A percentile compares a stretch with the other conserved stretches of the same genome.
Evolutionary conservation across 768 basidiomycete genomes (phyloP).

Genomic region (Fomitopsis pulvina): DNA sequence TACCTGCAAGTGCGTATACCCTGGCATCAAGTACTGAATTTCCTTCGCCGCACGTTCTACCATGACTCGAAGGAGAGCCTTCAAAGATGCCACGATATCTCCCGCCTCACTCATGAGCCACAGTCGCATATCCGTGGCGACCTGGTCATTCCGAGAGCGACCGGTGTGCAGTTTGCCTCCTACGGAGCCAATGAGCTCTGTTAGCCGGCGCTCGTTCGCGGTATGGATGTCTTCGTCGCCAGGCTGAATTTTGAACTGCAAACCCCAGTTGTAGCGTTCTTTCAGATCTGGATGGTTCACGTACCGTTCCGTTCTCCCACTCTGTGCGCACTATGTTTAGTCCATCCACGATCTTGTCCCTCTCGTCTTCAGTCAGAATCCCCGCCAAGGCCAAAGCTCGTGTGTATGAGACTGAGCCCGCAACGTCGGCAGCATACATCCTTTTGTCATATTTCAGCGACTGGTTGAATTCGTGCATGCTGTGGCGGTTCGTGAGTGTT

Average conservation of each 20-base stretch:
- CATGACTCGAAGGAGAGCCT: constrained; percentile 80
- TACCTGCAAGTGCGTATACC: constrained; percentile 97
- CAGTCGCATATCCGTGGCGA: constrained; percentile 95
- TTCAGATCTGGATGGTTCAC: not conserved
- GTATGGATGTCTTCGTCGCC: constrained; percentile 99
- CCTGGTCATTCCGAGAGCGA: constrained; percentile 95
- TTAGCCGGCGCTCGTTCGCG: constrained; percentile 92
- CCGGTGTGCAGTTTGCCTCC: constrained; percentile 98
- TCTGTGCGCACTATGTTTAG: constrained; percentile 72
- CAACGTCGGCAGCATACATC: constrained; percentile 90
- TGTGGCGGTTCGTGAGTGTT: constrained; percentile 28
- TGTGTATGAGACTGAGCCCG: constrained; percentile 93
- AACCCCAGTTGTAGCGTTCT: not conserved
- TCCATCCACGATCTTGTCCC: constrained; percentile 64
- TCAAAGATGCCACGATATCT: constrained; percentile 60
- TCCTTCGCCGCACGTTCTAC: constrained; percentile 92
- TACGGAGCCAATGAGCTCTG: constrained; percentile 86
- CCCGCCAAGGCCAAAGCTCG: constrained; percentile 76
- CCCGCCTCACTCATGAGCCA: constrained; percentile 84
- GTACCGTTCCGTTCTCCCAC: constrained; percentile 74
- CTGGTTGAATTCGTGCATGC: constrained; percentile 98
- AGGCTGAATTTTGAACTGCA: constrained; percentile 66
- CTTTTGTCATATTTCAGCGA: constrained; percentile 91
- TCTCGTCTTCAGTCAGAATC: constrained; percentile 77
- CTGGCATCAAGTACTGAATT: constrained; percentile 84